Percentiles rank a stretch among this genome's conserved stretches.
Evolutionary conservation across 768 basidiomycete species (phyloP).

Genomic region (Kwoniella europaea): DNA sequence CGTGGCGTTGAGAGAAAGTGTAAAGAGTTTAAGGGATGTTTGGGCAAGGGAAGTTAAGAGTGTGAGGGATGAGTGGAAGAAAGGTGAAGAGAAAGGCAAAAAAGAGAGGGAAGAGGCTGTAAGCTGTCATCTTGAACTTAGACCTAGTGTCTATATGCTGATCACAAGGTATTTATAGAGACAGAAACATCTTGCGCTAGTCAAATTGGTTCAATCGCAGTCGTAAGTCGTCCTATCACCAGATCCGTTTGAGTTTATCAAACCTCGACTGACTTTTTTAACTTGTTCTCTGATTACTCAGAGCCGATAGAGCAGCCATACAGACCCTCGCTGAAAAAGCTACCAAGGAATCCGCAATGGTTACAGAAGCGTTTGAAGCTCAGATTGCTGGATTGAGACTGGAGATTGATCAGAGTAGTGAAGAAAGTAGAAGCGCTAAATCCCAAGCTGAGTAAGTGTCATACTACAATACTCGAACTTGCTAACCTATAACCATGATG

Average conservation of each 20-base stretch:
- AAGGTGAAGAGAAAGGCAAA: constrained; percentile 35
- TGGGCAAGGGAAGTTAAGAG: constrained; percentile 50
- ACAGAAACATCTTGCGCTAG: constrained; percentile 42
- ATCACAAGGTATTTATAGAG: constrained; percentile 22
- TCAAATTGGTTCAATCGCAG: constrained; percentile 48
- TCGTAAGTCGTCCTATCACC: constrained; percentile 34
- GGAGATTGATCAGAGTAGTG: constrained; percentile 31
- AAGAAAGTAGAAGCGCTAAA: constrained; percentile 31
- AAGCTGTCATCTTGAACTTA: constrained; percentile 18
- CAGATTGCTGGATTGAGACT: constrained; percentile 31
- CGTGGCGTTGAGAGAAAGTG: constrained; percentile 53
- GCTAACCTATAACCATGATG: not conserved
- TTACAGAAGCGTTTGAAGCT: constrained; percentile 34
- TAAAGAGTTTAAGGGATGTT: constrained; percentile 51
- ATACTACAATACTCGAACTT: not conserved
- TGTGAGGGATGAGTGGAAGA: constrained; percentile 40
- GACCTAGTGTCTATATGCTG: not conserved
- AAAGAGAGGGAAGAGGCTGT: constrained; percentile 52
- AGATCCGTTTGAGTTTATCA: not conserved
- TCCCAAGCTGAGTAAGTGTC: constrained; percentile 41
- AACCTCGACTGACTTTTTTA: not conserved
- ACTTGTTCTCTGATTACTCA: not conserved
- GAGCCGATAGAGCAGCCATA: constrained; percentile 30
- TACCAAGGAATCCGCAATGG: constrained; percentile 18
- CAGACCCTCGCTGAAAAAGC: constrained; percentile 28